phyloP scores from a whole-genome alignment of 2,329 filamentous ascomycete genomes.

The Aspergillus caelatus region DNA sequence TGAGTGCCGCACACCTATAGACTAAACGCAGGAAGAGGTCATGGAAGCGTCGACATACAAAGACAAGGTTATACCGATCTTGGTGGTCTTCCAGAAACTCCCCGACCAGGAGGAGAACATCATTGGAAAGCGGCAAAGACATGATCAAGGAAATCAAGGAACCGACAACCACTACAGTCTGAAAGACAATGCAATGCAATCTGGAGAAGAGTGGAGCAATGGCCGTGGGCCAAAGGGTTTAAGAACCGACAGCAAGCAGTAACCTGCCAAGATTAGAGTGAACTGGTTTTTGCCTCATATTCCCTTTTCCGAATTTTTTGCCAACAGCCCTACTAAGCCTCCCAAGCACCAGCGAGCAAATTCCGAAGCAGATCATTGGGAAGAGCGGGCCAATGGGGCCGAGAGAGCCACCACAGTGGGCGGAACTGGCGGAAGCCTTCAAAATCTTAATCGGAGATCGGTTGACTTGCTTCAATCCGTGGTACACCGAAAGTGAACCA shows the following conservation, averaged over 20 bases:
- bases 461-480: slow-evolving; percentile 15
- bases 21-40: slow-evolving; percentile 29
- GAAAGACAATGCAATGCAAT: slow-evolving; percentile 8
- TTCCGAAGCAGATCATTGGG: slow-evolving; percentile 12
- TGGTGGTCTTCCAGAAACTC: slow-evolving; percentile 28
- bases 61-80: slow-evolving; percentile 31
- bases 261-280: not conserved
- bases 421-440: slow-evolving; percentile 17
- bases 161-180: not conserved
- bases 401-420: slow-evolving; percentile 7
- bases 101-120: slow-evolving; percentile 33
- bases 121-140: slow-evolving; percentile 28
- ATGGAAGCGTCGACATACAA: slow-evolving; percentile 30
- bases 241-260: slow-evolving; percentile 4
- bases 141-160: slow-evolving; percentile 22
- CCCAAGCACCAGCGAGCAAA: slow-evolving; percentile 2
- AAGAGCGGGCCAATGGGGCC: slow-evolving; percentile 11
- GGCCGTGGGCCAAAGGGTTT: slow-evolving; percentile 1
- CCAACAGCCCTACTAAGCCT: slow-evolving; percentile 8
- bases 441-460: slow-evolving; percentile 15
- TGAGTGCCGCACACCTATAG: slow-evolving; percentile 24
- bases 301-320: not conserved
- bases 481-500: slow-evolving; percentile 1
- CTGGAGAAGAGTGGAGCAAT: not conserved
- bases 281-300: slow-evolving; percentile 2